Percentiles rank a stretch among this genome's conserved stretches.
These are phyloP conservation scores for Penstemon newberryi DNA, from an alignment of 257 asterid species.

Conservation along the genomic window DNA sequence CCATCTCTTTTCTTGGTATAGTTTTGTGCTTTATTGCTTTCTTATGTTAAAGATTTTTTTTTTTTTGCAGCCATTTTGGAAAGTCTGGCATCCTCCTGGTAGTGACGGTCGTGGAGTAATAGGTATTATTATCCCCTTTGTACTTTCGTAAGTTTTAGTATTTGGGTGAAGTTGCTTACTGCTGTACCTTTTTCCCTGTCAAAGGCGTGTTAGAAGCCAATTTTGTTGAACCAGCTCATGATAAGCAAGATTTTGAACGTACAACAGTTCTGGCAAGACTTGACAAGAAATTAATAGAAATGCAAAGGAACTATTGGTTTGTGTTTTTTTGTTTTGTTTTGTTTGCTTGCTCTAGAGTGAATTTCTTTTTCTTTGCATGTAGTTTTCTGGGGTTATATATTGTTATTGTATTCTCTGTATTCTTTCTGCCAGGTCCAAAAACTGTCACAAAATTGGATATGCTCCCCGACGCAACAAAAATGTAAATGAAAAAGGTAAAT, in stretches of 20 bases:
- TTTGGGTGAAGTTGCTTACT: constrained; percentile 33
- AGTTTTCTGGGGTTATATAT: neutral
- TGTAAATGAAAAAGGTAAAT: constrained; percentile 48
- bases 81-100: constrained; percentile 96
- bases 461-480: constrained; percentile 59
- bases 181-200: constrained; percentile 9
- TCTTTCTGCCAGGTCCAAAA: constrained; percentile 54
- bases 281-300: constrained; percentile 60
- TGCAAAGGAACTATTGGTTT: constrained; percentile 89
- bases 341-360: constrained; percentile 18
- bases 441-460: constrained; percentile 90
- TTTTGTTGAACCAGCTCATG: constrained; percentile 99
- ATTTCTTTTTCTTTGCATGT: constrained; percentile 10
- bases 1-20: constrained; percentile 4
- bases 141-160: constrained; percentile 11
- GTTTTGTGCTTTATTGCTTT: constrained; percentile 19
- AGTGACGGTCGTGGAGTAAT: constrained; percentile 99
- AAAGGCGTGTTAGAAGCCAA: constrained; percentile 95
- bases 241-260: constrained; percentile 96
- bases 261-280: constrained; percentile 88
- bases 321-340: constrained; percentile 28
- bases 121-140: constrained; percentile 48
- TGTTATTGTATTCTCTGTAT: constrained; percentile 16
- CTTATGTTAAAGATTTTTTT: constrained; percentile 16
- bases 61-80: constrained; percentile 86